phyloP scores from a whole-genome alignment of 257 asterid species.

The Solanum habrochaites region DNA sequence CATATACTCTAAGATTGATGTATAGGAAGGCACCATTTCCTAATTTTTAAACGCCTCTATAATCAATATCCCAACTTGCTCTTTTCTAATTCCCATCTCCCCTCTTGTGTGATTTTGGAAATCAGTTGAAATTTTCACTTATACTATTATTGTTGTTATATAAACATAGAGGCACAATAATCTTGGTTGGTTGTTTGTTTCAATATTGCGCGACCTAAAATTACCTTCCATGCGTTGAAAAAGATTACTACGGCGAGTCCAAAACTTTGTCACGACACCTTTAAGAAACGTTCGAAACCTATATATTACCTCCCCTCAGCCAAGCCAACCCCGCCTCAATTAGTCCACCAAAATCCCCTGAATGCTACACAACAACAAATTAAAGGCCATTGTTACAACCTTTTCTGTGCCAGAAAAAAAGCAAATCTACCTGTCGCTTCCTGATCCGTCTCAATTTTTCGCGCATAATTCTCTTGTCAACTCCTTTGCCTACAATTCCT shows the following conservation, averaged over 20 bases:
- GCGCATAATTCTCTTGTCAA: conserved; percentile 40
- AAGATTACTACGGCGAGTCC: conserved; percentile 27
- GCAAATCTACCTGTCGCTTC: conserved; percentile 51
- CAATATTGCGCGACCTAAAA: not conserved
- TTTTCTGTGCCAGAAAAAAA: conserved; percentile 48
- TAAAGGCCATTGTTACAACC: conserved; percentile 19
- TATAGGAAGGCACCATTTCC: not conserved
- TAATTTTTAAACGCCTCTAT: not conserved
- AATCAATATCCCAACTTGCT: not conserved
- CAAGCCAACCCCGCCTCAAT: conserved; percentile 3
- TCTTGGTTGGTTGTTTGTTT: not conserved
- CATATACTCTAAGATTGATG: not conserved
- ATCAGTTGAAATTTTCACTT: not conserved
- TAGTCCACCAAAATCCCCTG: conserved; percentile 8
- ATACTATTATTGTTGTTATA: not conserved
- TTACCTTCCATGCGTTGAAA: conserved; percentile 4
- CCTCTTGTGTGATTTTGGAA: not conserved
- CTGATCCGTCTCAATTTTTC: conserved; percentile 61
- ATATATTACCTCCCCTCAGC: not conserved
- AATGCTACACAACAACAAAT: conserved; percentile 15
- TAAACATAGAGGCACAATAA: not conserved
- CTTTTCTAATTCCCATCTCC: not conserved
- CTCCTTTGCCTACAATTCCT: conserved; percentile 71
- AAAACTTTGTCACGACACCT: conserved; percentile 24
- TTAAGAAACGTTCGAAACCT: conserved; percentile 14